These are phyloP conservation scores for Tolypocladium sp. DNA, from an alignment of 2,329 filamentous ascomycete species.

Conservation along the genomic window DNA sequence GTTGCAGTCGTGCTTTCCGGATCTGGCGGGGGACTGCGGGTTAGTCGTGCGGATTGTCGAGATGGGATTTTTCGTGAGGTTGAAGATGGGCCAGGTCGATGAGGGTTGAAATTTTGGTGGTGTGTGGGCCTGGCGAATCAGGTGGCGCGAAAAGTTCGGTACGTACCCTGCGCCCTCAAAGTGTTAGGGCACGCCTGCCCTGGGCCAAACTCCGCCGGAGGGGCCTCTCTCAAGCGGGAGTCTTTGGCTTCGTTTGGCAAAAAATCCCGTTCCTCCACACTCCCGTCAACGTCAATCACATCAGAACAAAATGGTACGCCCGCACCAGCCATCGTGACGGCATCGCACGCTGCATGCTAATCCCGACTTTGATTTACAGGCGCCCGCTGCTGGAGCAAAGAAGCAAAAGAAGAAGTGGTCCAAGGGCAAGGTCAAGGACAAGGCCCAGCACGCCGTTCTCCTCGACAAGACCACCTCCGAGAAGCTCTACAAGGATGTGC, in stretches of 20 bases:
- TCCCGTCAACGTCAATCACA: slow-evolving; percentile 29
- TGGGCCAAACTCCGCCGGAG: slow-evolving; percentile 20
- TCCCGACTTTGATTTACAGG: slow-evolving; percentile 15
- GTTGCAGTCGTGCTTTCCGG: slow-evolving; percentile 28
- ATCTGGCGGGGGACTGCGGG: slow-evolving; percentile 25
- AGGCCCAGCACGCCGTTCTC: slow-evolving; percentile 98
- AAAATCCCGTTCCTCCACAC: slow-evolving; percentile 24
- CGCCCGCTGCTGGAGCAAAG: slow-evolving; percentile 37
- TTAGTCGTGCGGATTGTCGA: slow-evolving; percentile 29
- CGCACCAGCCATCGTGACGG: slow-evolving; percentile 2
- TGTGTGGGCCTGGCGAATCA: slow-evolving; percentile 27
- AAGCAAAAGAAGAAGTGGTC: slow-evolving; percentile 46
- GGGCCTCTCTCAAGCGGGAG: slow-evolving; percentile 17
- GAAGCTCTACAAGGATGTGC: slow-evolving; percentile 99
- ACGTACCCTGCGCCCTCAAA: slow-evolving; percentile 17
- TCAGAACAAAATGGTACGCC: slow-evolving; percentile 35
- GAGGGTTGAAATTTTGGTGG: slow-evolving; percentile 28
- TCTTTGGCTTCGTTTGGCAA: slow-evolving; percentile 16
- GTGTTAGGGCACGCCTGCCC: slow-evolving; percentile 34
- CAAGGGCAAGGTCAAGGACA: slow-evolving; percentile 88
- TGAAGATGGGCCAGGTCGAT: slow-evolving; percentile 22
- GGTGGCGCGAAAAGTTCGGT: slow-evolving; percentile 12
- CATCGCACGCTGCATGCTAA: slow-evolving; percentile 1
- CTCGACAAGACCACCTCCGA: slow-evolving; percentile 97
- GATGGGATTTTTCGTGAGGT: slow-evolving; percentile 25